Evolutionary conservation across 225 moss, liverwort and hornwort species (phyloP).

Genomic region (Sphagnum contortum): DNA sequence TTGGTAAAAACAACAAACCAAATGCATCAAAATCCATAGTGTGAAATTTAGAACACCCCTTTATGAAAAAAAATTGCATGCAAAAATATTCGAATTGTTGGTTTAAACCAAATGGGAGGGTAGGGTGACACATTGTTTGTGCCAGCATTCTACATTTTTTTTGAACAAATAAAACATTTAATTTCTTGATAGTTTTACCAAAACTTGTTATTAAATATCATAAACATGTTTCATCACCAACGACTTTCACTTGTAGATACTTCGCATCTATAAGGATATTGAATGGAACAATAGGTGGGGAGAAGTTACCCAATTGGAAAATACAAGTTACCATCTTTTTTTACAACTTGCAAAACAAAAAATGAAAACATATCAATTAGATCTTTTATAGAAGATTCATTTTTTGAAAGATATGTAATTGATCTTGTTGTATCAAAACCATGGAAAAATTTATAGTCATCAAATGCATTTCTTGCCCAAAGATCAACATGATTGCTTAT

Average conservation of each 20-base stretch:
- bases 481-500: background rate
- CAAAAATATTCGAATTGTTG: background rate
- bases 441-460: background rate
- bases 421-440: background rate
- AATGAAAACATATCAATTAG: background rate
- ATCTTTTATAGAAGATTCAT: background rate
- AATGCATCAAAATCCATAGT: background rate
- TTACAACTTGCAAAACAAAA: background rate
- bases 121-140: background rate
- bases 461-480: background rate
- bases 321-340: background rate
- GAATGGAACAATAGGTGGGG: background rate
- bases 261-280: background rate
- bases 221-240: background rate
- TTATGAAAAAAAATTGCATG: background rate
- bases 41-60: background rate
- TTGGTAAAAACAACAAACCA: background rate
- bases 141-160: background rate
- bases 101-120: background rate
- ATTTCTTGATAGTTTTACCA: background rate
- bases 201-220: background rate
- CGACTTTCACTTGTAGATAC: background rate
- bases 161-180: background rate
- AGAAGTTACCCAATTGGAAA: background rate
- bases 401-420: background rate